Evolutionary conservation across 805 yeast genomes (phyloP), one percentile per base, ranked within the genome.

Genomic region (Saccharomycopsis fodiens): DNA sequence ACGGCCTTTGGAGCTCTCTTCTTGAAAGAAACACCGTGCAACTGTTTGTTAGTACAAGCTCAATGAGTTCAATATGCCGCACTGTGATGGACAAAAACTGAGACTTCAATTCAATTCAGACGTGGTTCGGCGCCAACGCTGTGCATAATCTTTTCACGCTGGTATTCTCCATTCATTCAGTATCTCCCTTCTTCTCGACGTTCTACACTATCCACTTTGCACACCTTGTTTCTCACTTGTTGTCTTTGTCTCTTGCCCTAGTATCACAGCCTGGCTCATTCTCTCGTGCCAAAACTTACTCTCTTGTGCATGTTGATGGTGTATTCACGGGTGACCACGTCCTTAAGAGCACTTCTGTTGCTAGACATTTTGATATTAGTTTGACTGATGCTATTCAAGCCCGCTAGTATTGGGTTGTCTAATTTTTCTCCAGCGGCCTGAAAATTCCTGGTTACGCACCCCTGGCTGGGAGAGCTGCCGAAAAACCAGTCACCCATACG

Each of bases 311-410:
- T 78, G 87, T 93, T 91, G 76, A 93, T 89, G 82, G 98, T 93
- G 87, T 93, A 93, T 79, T 93, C 99, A 76, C 99, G 95, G 73
- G 98, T 85, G 75, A 93, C 97, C 75, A 88, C 96, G 89, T 93
- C 97, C 78, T 85, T 85, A 72, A 88, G 78, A 74, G 91, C 94
- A 74, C 82, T 78, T 73, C 74, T 74, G 61, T 59, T 58, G 48
- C 70, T 70, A 60, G 74, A 71, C 74, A 70, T 69, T 59, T 61
- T 25, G 29, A 25, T 25, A 25, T 25, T 25, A 25, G 10, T 25
- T 62, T 50, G 54, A n/a, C 19, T 27, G 44, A 20, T 41, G 20
- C 10, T 41, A 32, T 31, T 22, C 15, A 36, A 36, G 12, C 6
- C 7, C 27, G 19, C 15, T 36, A 13, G 27, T n/a, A 36, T 17